Evolutionary conservation across 306 rosid species (phyloP).

Genomic region (Cercis canadensis): DNA sequence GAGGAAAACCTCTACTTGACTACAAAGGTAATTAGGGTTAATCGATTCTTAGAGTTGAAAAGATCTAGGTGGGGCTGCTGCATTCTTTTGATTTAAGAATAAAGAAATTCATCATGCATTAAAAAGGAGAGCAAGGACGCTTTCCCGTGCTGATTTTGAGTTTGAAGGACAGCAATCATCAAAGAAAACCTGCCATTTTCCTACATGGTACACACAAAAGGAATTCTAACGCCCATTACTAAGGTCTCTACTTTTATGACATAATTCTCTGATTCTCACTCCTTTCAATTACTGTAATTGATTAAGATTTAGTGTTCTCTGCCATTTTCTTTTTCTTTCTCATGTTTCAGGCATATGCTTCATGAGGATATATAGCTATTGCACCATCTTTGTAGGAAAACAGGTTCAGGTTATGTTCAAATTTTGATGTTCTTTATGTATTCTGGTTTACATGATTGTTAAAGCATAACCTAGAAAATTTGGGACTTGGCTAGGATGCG

Average conservation of each 20-base stretch:
- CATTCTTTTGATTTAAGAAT: constrained; percentile 10
- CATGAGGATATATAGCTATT: constrained; percentile 80
- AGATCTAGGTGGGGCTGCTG: not conserved
- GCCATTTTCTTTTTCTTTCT: not conserved
- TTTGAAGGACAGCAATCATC: constrained; percentile 57
- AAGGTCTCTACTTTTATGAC: constrained; percentile 53
- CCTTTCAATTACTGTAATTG: constrained; percentile 9
- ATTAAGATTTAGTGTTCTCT: constrained; percentile 12
- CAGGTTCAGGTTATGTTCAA: not conserved
- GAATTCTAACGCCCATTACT: constrained; percentile 81
- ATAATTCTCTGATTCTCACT: constrained; percentile 2
- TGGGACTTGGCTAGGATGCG: no score
- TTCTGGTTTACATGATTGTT: not conserved
- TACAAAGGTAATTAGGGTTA: constrained; percentile 67
- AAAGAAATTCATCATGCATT: constrained; percentile 18
- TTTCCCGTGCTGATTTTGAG: constrained; percentile 80
- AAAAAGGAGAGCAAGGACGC: constrained; percentile 94
- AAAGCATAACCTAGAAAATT: no score
- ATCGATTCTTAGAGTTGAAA: constrained; percentile 4
- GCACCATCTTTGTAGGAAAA: constrained; percentile 34
- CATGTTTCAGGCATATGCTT: constrained; percentile 80
- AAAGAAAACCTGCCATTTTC: constrained; percentile 71
- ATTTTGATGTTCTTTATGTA: not conserved
- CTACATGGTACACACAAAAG: constrained; percentile 74
- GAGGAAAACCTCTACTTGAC: constrained; percentile 78